Base-by-base conservation (phyloP, 805 yeast genomes). In the Kazachstania taianensis region DNA sequence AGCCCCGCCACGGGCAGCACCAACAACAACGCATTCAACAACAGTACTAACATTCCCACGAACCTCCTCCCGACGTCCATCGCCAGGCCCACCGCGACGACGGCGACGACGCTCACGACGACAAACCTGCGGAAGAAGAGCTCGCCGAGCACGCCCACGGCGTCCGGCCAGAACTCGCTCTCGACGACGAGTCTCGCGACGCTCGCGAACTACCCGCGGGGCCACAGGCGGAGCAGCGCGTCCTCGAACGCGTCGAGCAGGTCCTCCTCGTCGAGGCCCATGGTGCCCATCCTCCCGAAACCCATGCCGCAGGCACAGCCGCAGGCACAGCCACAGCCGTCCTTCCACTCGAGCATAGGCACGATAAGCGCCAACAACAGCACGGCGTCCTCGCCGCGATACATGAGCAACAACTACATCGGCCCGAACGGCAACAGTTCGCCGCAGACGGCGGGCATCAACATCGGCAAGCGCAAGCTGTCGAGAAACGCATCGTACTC, bases 251-350 rank as follows among this genome's bases (percentile, higher is more conserved):
- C 45, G 18, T 55, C 58, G 1, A 51, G 57, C 33, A 46, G 48
- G 28, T 50, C 53, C 17, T 53, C 60, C 1, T 48, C 56, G 7
- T 49, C 61, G 1, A 48, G 56, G 27, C 49, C 61, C 13, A 47
- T 53, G 35, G 57, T 59, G 2, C 62, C 62, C 2, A 59, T 59
- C 19, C 36, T 59, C 28, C 62, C 63, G 2, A 59, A 56, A 40
- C 60, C 60, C 17, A 42, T 54, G n/a, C 46, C 53, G 3, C 39
- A 44, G 12, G 35, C 46, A 5, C 39, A 36, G 22, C n/a, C n/a
- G n/a, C n/a, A n/a, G n/a, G n/a, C n/a, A n/a, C n/a, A n/a, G n/a
- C n/a, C n/a, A n/a, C 31, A 31, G 28, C 30, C 28, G 20, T 17
- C 18, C 25, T 19, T 27, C 35, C 7, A 15, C 22, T 10, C 39